Evolutionary conservation across 805 yeast species (phyloP), one percentile per base, ranked within the genome.

Genomic region (Metschnikowia henanensis): DNA sequence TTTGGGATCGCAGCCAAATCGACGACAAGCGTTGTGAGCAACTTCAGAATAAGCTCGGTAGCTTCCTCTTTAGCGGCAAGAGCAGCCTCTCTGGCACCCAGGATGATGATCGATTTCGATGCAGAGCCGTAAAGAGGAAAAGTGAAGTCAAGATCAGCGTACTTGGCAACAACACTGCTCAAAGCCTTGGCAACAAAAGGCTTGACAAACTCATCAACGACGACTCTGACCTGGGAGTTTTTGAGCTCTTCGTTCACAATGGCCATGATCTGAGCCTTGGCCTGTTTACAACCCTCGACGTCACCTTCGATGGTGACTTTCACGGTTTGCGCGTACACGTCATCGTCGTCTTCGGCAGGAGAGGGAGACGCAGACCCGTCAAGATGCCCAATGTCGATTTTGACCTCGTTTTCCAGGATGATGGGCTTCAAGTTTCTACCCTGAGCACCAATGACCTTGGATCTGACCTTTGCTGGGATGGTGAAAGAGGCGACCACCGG

Each of bases 351-450:
- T 30, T 73, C 66, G 39, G 46, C 55, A 29, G 55, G 41, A 18
- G 41, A 19, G 18, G 57, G 58, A 22, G 45, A 41, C 6, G 41
- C 53, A 20, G 48, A 32, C n/a, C 53, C 53, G 29, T 59, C 61
- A 34, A 54, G 61, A 35, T 58, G 55, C 46, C 81, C 84, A 56
- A 91, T 82, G 56, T 87, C 87, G 53, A 91, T 80, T 53, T 75
- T 85, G 41, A 82, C 82, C 38, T 80, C 83, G 37, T 87, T 77
- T 29, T 76, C 71, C 41, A 77, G 84, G 37, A 86, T 75, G 51
- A 91, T 87, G 46, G 94, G 91, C 62, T 81, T 87, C 65, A 91
- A 79, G 48, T 75, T 84, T 55, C 76, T 78, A 61, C 98, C 98
- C 61, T 84, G 87, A 34, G 91, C 76, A 46, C 98, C 98, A 66